Evolutionary conservation across 1,139 yeast species (phyloP).

Genomic region (Yarrowia galli): DNA sequence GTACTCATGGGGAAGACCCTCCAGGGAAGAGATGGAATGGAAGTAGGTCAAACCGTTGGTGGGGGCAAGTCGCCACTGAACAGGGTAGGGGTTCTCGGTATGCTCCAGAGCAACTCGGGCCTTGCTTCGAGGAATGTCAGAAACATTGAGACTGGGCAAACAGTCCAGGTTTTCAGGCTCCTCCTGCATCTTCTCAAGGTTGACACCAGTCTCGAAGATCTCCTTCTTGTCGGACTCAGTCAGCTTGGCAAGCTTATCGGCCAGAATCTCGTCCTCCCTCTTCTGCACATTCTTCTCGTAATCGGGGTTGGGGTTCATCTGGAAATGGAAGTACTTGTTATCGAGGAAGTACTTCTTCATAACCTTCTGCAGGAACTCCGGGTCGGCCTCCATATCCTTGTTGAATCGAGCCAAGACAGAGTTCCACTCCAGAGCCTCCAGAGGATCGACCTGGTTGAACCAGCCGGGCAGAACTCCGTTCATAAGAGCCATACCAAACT

Average conservation of each 20-base stretch:
- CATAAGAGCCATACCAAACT: constrained; percentile 83
- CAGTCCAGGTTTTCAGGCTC: constrained; percentile 75
- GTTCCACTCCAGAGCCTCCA: constrained; percentile 71
- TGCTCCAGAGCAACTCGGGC: constrained; percentile 18
- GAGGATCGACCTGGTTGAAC: constrained; percentile 81
- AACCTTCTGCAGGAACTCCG: constrained; percentile 63
- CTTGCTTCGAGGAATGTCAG: constrained; percentile 66
- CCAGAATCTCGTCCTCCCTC: constrained; percentile 66
- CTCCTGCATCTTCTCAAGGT: constrained; percentile 68
- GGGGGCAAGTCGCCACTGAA: constrained; percentile 56
- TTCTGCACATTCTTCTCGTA: constrained; percentile 59
- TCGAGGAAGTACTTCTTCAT: constrained; percentile 62
- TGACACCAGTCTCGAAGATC: constrained; percentile 66
- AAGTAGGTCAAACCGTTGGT: constrained; percentile 65
- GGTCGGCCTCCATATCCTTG: constrained; percentile 61
- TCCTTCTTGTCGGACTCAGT: constrained; percentile 63
- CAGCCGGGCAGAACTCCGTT: constrained; percentile 81
- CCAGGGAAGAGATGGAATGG: constrained; percentile 52
- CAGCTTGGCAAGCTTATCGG: constrained; percentile 55
- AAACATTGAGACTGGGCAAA: constrained; percentile 75
- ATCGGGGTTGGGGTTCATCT: constrained; percentile 72
- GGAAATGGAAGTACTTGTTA: constrained; percentile 69
- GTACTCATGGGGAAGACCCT: constrained; percentile 62
- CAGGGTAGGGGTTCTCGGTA: constrained; percentile 18
- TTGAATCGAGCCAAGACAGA: constrained; percentile 65